Conservation (phyloP, 73 alveolate genomes). For the Tetrahymena thermophila region DNA sequence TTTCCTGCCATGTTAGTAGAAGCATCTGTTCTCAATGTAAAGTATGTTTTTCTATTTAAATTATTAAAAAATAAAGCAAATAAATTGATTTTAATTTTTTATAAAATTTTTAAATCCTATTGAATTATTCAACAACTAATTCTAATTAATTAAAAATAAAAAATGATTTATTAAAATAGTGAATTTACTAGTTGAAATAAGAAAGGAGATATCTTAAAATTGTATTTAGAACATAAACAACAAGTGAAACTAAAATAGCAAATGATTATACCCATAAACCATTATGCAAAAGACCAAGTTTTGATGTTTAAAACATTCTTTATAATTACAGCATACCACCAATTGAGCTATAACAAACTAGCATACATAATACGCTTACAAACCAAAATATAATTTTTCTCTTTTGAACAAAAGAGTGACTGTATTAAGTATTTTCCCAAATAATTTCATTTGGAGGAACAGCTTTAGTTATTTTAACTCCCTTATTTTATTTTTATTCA, state of each 20-base stretch:
- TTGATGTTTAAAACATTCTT: neutral
- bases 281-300: neutral
- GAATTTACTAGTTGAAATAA: neutral
- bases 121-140: no score
- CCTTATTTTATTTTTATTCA: neutral
- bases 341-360: neutral
- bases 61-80: no score
- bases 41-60: neutral
- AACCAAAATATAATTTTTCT: neutral
- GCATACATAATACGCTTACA: neutral
- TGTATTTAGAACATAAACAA: neutral
- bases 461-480: neutral
- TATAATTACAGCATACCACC: neutral
- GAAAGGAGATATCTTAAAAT: neutral
- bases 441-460: neutral
- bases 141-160: neutral
- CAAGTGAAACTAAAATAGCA: neutral
- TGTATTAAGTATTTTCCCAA: neutral
- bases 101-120: no score
- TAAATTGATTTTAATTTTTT: no score
- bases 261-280: neutral
- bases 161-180: neutral
- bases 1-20: neutral
- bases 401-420: neutral
- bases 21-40: neutral